Evolutionary conservation across 192 early-diverging fungal genomes (phyloP).

Genomic region (Pecoramyces ruminantium): DNA sequence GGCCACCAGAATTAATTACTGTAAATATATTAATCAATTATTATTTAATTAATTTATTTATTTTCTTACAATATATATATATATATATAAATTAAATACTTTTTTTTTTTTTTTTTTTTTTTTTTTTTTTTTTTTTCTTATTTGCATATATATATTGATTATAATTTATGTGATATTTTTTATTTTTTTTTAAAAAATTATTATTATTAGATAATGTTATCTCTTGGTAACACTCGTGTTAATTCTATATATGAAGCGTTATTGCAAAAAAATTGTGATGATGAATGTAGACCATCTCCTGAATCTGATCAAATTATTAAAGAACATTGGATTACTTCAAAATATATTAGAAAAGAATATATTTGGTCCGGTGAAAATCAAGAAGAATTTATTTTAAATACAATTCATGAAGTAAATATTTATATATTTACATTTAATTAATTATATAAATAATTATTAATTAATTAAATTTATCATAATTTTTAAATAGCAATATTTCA

Average conservation of each 20-base stretch:
- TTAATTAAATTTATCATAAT: not conserved
- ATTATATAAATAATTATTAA: too few species aligned
- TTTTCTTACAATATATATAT: too few species aligned
- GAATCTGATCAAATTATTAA: not conserved
- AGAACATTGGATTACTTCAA: not conserved
- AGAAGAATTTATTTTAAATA: not conserved
- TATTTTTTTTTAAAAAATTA: too few species aligned
- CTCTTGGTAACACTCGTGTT: constrained; percentile 56
- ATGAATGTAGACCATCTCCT: not conserved
- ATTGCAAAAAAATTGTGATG: constrained; percentile 1
- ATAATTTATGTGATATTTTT: too few species aligned
- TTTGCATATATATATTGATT: too few species aligned
- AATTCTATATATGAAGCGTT: constrained; percentile 26
- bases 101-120: too few species aligned
- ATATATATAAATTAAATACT: too few species aligned
- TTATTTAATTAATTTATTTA: too few species aligned
- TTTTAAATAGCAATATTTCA: not conserved
- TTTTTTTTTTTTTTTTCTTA: too few species aligned
- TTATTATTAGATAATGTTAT: constrained; percentile 36
- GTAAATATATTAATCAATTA: too few species aligned
- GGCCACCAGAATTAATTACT: not conserved
- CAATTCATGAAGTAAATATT: not conserved
- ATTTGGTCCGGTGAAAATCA: not conserved
- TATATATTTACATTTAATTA: too few species aligned
- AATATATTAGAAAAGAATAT: not conserved